These are phyloP conservation scores for Fusarium sp. DNA, from an alignment of 2,329 filamentous ascomycete genomes.

Conservation along the genomic window DNA sequence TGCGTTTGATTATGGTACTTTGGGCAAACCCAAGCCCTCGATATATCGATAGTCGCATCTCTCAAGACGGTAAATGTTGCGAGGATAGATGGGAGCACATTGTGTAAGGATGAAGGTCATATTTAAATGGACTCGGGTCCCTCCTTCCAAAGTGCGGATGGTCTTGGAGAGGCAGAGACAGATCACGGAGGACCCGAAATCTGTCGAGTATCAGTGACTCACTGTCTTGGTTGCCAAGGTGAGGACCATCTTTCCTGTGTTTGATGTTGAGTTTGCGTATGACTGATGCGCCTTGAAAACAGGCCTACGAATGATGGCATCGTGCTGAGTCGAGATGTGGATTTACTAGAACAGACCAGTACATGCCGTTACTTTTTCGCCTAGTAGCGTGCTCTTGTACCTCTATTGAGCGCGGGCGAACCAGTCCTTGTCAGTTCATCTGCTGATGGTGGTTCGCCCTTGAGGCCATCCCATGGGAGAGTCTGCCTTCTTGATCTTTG, in stretches of 20 bases:
- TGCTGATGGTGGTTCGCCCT: slow-evolving; percentile 1
- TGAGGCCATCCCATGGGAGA: not conserved
- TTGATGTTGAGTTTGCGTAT: slow-evolving; percentile 29
- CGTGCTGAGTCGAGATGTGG: not conserved
- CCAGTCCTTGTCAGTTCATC: not conserved
- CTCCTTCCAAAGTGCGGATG: not conserved
- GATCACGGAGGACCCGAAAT: slow-evolving; percentile 5
- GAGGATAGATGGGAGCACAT: slow-evolving; percentile 23
- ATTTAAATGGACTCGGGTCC: slow-evolving; percentile 37
- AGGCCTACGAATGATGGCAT: slow-evolving; percentile 10
- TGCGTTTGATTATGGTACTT: not conserved
- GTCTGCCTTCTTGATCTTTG: not conserved
- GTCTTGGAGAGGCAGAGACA: slow-evolving; percentile 7
- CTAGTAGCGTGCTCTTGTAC: slow-evolving; percentile 12
- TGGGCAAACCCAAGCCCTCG: not conserved
- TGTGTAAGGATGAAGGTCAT: slow-evolving; percentile 37
- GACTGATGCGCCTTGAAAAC: slow-evolving; percentile 32
- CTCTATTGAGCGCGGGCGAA: not conserved
- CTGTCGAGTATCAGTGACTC: slow-evolving; percentile 5
- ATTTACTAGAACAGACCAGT: slow-evolving; percentile 15
- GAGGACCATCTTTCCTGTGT: slow-evolving; percentile 3
- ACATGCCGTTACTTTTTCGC: slow-evolving; percentile 1
- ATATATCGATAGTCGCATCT: not conserved
- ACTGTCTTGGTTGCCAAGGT: slow-evolving; percentile 12
- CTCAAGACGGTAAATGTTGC: slow-evolving; percentile 25